Evolutionary conservation across 2,329 filamentous ascomycete species (phyloP), one percentile per base, ranked within the genome.

Genomic region (Aaosphaeria arxii): DNA sequence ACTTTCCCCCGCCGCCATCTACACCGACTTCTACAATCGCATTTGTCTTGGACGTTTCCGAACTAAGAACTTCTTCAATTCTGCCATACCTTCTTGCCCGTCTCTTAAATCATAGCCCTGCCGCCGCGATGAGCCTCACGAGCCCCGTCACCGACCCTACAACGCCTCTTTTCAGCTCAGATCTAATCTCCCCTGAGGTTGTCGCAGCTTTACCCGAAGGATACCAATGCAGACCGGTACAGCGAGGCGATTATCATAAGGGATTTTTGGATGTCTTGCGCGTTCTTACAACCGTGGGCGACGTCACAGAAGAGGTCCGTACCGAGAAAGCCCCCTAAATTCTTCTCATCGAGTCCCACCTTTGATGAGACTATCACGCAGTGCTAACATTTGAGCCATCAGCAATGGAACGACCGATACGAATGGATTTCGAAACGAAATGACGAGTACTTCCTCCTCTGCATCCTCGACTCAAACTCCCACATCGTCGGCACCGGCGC

Each of bases 211-310:
- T 97, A 0, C 92, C 94, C 40, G 76, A 85, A 59, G 86, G 87
- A 62, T 97, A 97, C 78, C 83, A 78, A 30, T 82, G 95, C 64
- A 90, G 94, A 29, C 85, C 92, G 0, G 79, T 97, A 43, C 83
- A 86, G 60, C 83, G 83, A 58, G 80, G 79, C 61, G 94, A 99
- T 74, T 96, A 86, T 74, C 75, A 81, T 48, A 80, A 79, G 32
- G 91, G 91, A 54, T 96, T 96, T 71, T 85, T 99, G 59, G 90
- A 96, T 66, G 92, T 94, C 51, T 78, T 99, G 55, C 84, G 90
- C 41, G 91, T 96, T 35, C 78, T 99, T 62, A 97, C 94, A 2
- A 94, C 89, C 6, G 92, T 97, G 28, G 94, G 94, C 54, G 90
- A 96, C 52, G 86, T 96, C 58, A 81, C 78, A 42, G 81, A 88